phyloP scores from a whole-genome alignment of 106 monocot genomes.

The Posidonia australis region DNA sequence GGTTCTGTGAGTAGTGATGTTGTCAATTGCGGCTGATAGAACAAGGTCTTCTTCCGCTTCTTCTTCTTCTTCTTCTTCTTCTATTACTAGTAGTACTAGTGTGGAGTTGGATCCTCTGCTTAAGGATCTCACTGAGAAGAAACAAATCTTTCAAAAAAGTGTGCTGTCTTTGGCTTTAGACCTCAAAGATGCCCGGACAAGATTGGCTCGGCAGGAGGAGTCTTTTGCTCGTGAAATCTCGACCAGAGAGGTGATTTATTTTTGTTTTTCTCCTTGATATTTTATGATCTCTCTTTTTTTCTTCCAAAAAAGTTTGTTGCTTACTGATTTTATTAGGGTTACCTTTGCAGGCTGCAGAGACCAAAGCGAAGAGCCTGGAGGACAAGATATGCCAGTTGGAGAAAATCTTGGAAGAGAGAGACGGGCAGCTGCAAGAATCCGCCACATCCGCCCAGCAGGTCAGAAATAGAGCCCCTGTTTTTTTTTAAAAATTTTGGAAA shows the following conservation, averaged over 20 bases:
- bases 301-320: not conserved
- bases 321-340: not conserved
- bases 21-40: not conserved
- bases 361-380: conserved; percentile 67
- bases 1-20: not conserved
- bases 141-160: conserved; percentile 53
- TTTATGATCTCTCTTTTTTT: not conserved
- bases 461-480: not conserved
- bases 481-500: too few species aligned
- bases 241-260: conserved; percentile 48
- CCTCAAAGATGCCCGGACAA: conserved; percentile 56
- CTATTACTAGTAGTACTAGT: not conserved
- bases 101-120: conserved; percentile 69
- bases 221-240: conserved; percentile 33
- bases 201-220: conserved; percentile 52
- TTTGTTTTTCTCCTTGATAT: not conserved
- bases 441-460: conserved; percentile 44
- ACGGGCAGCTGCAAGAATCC: conserved; percentile 32
- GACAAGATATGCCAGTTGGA: conserved; percentile 51
- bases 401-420: conserved; percentile 37
- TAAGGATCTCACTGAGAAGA: conserved; percentile 82
- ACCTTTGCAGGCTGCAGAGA: conserved; percentile 42
- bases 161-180: conserved; percentile 64
- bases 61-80: not conserved
- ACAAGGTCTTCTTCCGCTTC: not conserved